phyloP scores from a whole-genome alignment of 805 yeast genomes.

The Yarrowia sp. region DNA sequence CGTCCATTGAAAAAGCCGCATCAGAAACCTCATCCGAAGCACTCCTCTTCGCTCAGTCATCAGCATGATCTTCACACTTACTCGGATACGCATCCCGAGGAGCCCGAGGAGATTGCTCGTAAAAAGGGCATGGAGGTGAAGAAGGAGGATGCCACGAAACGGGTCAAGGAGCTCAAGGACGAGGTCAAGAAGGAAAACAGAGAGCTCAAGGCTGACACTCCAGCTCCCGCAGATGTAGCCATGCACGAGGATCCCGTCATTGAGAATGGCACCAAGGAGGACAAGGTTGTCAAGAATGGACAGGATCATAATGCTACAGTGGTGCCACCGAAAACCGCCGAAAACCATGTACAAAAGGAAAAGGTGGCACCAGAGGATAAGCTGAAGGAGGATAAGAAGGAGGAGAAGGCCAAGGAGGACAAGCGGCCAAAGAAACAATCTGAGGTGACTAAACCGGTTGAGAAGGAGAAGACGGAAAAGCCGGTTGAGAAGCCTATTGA shows the following conservation, averaged over 20 bases:
- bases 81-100: conserved; percentile 34
- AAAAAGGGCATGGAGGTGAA: conserved; percentile 4
- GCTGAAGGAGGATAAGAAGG: background rate
- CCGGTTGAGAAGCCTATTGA: background rate
- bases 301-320: background rate
- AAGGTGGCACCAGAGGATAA: conserved; percentile 7
- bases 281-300: background rate
- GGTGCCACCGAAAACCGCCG: background rate
- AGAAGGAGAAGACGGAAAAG: background rate
- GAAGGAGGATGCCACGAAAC: background rate
- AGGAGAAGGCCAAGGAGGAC: background rate
- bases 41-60: conserved; percentile 11
- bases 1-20: conserved; percentile 2
- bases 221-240: background rate
- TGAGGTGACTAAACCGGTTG: background rate
- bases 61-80: conserved; percentile 32
- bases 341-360: conserved; percentile 26
- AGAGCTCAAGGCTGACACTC: conserved; percentile 6
- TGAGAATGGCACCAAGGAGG: conserved; percentile 19
- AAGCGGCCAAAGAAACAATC: conserved; percentile 1
- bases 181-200: conserved; percentile 10
- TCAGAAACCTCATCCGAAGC: background rate
- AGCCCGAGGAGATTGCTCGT: conserved; percentile 15
- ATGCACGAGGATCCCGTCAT: conserved; percentile 25
- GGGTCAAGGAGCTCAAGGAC: conserved; percentile 24